A percentile compares a stretch with the other conserved stretches of the same genome.
These are phyloP conservation scores for Aspergillus mulundensis DNA, from an alignment of 495 filamentous ascomycete species.

Conservation along the genomic window DNA sequence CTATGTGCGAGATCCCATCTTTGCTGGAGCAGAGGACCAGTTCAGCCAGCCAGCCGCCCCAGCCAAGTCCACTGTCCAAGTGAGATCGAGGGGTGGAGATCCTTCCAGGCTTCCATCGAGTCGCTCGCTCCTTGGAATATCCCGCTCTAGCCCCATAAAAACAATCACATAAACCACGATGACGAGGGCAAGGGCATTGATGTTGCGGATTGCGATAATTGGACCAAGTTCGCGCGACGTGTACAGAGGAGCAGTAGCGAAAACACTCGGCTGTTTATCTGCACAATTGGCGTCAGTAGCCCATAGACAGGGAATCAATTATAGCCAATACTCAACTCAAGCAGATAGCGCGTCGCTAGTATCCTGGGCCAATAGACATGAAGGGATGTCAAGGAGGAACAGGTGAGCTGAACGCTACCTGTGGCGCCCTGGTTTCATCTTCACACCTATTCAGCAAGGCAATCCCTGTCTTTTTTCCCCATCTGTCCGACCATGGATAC, in stretches of 20 bases:
- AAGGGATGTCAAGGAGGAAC: slow-evolving; percentile 9
- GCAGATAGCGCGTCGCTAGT: not conserved
- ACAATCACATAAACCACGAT: not conserved
- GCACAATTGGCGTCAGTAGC: not conserved
- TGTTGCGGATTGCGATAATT: not conserved
- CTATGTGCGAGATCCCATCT: slow-evolving; percentile 1
- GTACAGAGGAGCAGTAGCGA: not conserved
- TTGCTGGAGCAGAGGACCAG: not conserved
- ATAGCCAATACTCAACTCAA: slow-evolving; percentile 4
- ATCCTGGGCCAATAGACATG: slow-evolving; percentile 11
- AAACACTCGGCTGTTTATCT: not conserved
- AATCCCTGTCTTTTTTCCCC: not conserved
- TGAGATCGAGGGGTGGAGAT: slow-evolving; percentile 13
- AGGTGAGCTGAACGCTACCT: slow-evolving; percentile 11
- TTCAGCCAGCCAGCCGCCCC: slow-evolving; percentile 10
- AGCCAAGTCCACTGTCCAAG: not conserved
- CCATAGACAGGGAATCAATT: not conserved
- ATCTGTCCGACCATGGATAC: not conserved
- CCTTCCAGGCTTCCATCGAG: not conserved
- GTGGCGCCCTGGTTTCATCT: slow-evolving; percentile 11
- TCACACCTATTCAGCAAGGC: not conserved
- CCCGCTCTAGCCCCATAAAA: slow-evolving; percentile 9
- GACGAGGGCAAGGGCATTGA: not conserved
- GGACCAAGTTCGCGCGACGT: not conserved
- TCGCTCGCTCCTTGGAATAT: slow-evolving; percentile 7